Percentiles rank a stretch among this genome's conserved stretches.
These are phyloP conservation scores for Westerdykella ornata DNA, from an alignment of 2,329 filamentous ascomycete species.

Conservation along the genomic window DNA sequence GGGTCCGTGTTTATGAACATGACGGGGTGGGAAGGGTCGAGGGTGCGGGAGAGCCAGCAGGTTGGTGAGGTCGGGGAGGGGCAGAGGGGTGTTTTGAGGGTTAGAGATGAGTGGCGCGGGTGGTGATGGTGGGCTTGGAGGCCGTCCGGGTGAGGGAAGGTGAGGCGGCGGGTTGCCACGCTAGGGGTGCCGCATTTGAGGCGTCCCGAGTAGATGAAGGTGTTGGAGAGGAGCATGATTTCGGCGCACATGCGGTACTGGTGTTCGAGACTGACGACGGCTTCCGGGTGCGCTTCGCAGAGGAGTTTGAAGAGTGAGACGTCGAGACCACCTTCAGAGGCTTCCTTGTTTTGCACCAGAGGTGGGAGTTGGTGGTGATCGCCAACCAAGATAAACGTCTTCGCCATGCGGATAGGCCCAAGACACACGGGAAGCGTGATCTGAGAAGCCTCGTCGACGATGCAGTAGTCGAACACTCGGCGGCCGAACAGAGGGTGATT, in stretches of 20 bases:
- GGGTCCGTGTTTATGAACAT: constrained; percentile 85
- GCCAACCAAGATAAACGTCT: constrained; percentile 88
- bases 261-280: constrained; percentile 86
- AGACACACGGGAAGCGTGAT: constrained; percentile 94
- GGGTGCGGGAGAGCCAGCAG: constrained; percentile 72
- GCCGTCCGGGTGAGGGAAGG: constrained; percentile 49
- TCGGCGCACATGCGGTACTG: constrained; percentile 99
- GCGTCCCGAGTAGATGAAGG: constrained; percentile 82
- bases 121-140: constrained; percentile 32
- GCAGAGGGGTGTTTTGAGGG: constrained; percentile 39
- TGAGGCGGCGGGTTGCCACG: constrained; percentile 63
- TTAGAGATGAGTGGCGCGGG: constrained; percentile 7
- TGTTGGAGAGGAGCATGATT: constrained; percentile 90
- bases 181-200: constrained; percentile 80
- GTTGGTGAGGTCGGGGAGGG: constrained; percentile 39
- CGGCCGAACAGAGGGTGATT: constrained; percentile 83
- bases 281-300: constrained; percentile 78
- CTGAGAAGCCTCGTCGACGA: constrained; percentile 95
- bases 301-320: constrained; percentile 90
- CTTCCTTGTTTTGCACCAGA: constrained; percentile 85
- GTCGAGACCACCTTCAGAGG: constrained; percentile 78
- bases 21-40: constrained; percentile 66
- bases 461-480: constrained; percentile 93
- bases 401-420: constrained; percentile 86
- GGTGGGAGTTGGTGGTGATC: constrained; percentile 96